A percentile compares a stretch with the other conserved stretches of the same genome.
Evolutionary conservation across 352 stramenopile species (phyloP).

Genomic region (Phytophthora tubulina): DNA sequence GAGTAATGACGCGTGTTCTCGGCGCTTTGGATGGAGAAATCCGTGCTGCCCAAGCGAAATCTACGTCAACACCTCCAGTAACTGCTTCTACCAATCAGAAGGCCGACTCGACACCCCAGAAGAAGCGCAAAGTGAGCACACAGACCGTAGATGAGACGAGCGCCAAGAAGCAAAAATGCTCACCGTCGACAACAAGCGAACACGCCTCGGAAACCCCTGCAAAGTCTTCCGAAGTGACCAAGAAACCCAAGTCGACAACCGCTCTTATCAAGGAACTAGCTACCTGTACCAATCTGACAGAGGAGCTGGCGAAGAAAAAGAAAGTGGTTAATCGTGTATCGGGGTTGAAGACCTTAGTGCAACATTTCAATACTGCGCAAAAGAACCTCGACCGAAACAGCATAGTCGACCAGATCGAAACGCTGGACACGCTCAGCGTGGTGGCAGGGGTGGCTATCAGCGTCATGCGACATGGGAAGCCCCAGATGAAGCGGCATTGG

Average conservation of each 20-base stretch:
- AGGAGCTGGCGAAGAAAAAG: conserved; percentile 20
- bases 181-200: neutral
- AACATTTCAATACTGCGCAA: conserved; percentile 17
- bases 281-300: neutral
- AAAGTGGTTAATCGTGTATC: conserved; percentile 14
- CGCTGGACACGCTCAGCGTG: conserved; percentile 3
- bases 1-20: neutral
- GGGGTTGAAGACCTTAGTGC: conserved; percentile 10
- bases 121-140: conserved; percentile 6
- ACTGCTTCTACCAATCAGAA: neutral
- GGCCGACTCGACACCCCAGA: neutral
- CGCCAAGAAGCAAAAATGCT: conserved; percentile 1
- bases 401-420: conserved; percentile 7
- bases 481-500: conserved; percentile 13
- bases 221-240: neutral
- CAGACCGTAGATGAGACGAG: neutral
- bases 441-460: conserved; percentile 11
- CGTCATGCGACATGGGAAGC: conserved; percentile 20
- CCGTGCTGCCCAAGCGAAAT: neutral
- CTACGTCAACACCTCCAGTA: neutral
- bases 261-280: conserved; percentile 3
- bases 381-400: conserved; percentile 10
- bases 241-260: conserved; percentile 7
- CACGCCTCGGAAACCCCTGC: neutral
- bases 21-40: too few relatives aligned